These are phyloP conservation scores for Magnusiomyces paraingens DNA, from an alignment of 1,139 yeast genomes.

Conservation along the genomic window DNA sequence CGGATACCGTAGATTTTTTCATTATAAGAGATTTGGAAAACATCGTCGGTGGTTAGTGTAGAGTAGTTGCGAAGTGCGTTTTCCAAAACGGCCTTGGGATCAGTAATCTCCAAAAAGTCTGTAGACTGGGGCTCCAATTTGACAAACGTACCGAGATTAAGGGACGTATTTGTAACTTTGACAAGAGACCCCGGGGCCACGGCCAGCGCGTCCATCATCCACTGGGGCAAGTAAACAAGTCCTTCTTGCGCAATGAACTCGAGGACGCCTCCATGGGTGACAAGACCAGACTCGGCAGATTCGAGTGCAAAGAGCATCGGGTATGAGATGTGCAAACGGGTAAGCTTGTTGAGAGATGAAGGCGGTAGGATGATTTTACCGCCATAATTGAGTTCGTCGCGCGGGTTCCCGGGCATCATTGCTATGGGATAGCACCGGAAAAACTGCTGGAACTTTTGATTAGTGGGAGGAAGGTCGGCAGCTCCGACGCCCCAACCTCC, in stretches of 20 bases:
- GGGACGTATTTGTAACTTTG: conserved; percentile 62
- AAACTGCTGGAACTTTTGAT: conserved; percentile 56
- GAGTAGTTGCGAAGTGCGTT: conserved; percentile 85
- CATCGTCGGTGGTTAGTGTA: conserved; percentile 77
- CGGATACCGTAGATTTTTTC: conserved; percentile 71
- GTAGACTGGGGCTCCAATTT: conserved; percentile 93
- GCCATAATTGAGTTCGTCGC: conserved; percentile 87
- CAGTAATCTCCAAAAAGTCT: conserved; percentile 86
- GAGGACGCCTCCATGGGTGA: conserved; percentile 87
- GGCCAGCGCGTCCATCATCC: conserved; percentile 86
- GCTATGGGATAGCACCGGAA: conserved; percentile 88
- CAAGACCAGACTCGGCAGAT: conserved; percentile 53
- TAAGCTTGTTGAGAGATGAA: conserved; percentile 79
- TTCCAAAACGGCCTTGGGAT: conserved; percentile 95
- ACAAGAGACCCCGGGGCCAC: conserved; percentile 74
- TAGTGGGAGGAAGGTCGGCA: conserved; percentile 7
- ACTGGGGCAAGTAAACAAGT: conserved; percentile 85
- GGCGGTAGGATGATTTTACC: conserved; percentile 96
- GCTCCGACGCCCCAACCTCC: background rate
- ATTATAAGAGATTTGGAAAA: conserved; percentile 81
- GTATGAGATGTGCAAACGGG: conserved; percentile 82
- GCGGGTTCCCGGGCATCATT: conserved; percentile 78
- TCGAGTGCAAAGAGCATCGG: conserved; percentile 88
- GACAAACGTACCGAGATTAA: conserved; percentile 82
- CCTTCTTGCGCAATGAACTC: conserved; percentile 99